Conservation (phyloP, 148 eudicot species). For the Chenopodium quinoa region DNA sequence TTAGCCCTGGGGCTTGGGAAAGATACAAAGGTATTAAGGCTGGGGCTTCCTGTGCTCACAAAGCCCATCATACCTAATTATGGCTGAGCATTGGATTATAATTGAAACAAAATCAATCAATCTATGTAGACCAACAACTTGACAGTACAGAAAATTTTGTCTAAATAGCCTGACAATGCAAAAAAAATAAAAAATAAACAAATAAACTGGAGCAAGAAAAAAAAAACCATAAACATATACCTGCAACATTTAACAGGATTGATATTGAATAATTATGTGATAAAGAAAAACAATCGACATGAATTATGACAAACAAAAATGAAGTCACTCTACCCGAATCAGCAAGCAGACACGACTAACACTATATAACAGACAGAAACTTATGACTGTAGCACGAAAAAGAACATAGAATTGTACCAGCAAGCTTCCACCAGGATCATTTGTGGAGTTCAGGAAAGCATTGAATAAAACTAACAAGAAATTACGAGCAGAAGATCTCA, state of each 20-base stretch:
- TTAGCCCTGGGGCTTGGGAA: not conserved
- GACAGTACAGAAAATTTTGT: too few species aligned
- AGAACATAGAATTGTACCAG: slow-evolving; percentile 45
- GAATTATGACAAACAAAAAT: not conserved
- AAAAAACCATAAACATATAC: too few species aligned
- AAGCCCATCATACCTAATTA: too few species aligned
- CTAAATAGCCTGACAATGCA: too few species aligned
- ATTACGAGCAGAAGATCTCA: slow-evolving; percentile 65
- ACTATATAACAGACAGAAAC: not conserved
- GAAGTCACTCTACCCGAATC: not conserved
- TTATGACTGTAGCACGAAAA: not conserved
- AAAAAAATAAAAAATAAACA: too few species aligned
- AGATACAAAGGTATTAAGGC: not conserved
- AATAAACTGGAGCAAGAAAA: too few species aligned
- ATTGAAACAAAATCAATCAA: too few species aligned
- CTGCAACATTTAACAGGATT: too few species aligned
- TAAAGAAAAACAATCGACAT: not conserved
- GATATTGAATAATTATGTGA: too few species aligned
- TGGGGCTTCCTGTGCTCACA: too few species aligned
- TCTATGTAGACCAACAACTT: too few species aligned
- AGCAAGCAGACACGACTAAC: not conserved
- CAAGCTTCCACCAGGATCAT: slow-evolving; percentile 74
- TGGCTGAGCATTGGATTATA: too few species aligned
- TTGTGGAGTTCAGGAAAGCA: slow-evolving; percentile 55
- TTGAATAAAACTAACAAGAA: slow-evolving; percentile 53